Evolutionary conservation across 2,329 filamentous ascomycete species (phyloP).

Genomic region (Atkinsonella texensis): DNA sequence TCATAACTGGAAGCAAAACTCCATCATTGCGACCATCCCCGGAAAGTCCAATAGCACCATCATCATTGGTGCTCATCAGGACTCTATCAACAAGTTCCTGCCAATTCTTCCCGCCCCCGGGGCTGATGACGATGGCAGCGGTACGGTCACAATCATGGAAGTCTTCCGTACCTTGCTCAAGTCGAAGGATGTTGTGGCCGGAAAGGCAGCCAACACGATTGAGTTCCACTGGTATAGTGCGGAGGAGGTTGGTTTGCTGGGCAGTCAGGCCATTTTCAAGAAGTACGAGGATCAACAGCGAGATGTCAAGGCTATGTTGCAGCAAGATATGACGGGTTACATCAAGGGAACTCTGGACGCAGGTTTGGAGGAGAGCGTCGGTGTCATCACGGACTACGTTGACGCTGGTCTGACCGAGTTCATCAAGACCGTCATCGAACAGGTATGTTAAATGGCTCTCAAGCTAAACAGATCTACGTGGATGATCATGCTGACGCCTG

Average conservation of each 20-base stretch:
- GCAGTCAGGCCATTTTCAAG: slow-evolving; percentile 81
- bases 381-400: slow-evolving; percentile 87
- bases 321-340: slow-evolving; percentile 97
- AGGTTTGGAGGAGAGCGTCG: slow-evolving; percentile 72
- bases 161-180: slow-evolving; percentile 70
- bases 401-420: slow-evolving; percentile 73
- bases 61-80: slow-evolving; percentile 84
- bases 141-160: slow-evolving; percentile 89
- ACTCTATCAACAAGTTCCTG: slow-evolving; percentile 87
- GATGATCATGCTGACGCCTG: slow-evolving; percentile 1
- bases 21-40: slow-evolving; percentile 83
- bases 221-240: slow-evolving; percentile 97
- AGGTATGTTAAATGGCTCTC: slow-evolving; percentile 13
- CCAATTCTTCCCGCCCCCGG: slow-evolving; percentile 78
- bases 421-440: slow-evolving; percentile 77
- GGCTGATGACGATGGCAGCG: slow-evolving; percentile 90
- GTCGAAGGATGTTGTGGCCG: slow-evolving; percentile 56
- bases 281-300: slow-evolving; percentile 61
- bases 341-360: slow-evolving; percentile 72
- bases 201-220: slow-evolving; percentile 70
- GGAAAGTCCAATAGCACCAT: slow-evolving; percentile 76
- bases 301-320: slow-evolving; percentile 89
- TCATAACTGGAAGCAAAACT: slow-evolving; percentile 82
- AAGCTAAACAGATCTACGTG: background rate
- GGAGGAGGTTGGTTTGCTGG: slow-evolving; percentile 77